A percentile compares a stretch with the other conserved stretches of the same genome.
Evolutionary conservation across 2,329 filamentous ascomycete species (phyloP).

Genomic region (Paraconiothyrium brasiliense): DNA sequence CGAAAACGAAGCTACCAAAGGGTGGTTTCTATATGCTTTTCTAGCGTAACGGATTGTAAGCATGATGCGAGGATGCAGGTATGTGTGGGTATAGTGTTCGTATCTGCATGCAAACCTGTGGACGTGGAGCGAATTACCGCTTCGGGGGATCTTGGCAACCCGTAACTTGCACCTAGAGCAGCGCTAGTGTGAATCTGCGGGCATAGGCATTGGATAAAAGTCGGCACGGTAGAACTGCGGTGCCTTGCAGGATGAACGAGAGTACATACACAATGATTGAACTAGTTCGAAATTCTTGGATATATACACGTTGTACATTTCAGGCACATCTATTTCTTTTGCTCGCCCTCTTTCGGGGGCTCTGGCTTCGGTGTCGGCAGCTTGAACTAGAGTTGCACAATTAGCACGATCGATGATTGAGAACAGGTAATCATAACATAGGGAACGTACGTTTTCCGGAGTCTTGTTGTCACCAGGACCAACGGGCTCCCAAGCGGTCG

Average conservation of each 20-base stretch:
- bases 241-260: not conserved
- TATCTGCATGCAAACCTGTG: not conserved
- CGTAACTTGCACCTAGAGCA: not conserved
- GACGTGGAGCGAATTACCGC: conserved; percentile 9
- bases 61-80: conserved; percentile 19
- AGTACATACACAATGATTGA: conserved; percentile 19
- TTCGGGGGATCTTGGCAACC: not conserved
- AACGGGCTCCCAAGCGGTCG: conserved; percentile 70
- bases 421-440: not conserved
- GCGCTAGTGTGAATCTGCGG: conserved; percentile 5
- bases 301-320: conserved; percentile 52
- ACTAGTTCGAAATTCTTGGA: conserved; percentile 38
- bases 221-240: conserved; percentile 3
- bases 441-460: conserved; percentile 69
- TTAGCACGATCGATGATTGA: not conserved
- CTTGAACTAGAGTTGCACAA: conserved; percentile 72
- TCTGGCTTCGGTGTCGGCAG: conserved; percentile 95
- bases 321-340: conserved; percentile 77
- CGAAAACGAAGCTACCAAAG: conserved; percentile 23
- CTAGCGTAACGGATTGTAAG: conserved; percentile 12
- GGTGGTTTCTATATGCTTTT: conserved; percentile 12
- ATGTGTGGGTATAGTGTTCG: conserved; percentile 12
- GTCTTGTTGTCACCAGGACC: conserved; percentile 78
- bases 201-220: conserved; percentile 6
- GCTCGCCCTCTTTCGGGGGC: conserved; percentile 81